Base-by-base conservation (phyloP, 176 grass and related monocot species). In the Bolboschoenus planiculmis region DNA sequence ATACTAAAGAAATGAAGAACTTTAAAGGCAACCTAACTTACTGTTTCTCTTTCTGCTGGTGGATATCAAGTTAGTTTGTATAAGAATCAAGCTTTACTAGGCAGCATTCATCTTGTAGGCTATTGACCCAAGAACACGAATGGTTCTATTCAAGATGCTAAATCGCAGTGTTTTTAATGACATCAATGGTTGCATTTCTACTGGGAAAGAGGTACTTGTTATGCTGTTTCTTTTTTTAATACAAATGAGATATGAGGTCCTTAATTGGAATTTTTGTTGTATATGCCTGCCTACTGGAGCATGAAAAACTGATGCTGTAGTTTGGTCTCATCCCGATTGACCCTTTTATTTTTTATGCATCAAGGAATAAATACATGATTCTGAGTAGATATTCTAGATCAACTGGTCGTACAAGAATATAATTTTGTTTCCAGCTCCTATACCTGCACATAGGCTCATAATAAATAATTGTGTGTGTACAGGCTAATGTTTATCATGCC, bases 401-500 rank as follows among this genome's bases (percentile, higher is more conserved):
- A 65, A 18, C 30, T 42, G 26, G 67, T 65, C 9, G 15, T 44
- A 44, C 39, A 42, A 72, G n/a, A 42, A 24, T 26, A 13, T 46
- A 72, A 2, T 65, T 18, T 65, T 65, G 35, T 65, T 42, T 71
- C 37, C 67, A 44, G 10, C 39, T 46, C 14, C 44, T 76, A 51
- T 76, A 14, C 44, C 13, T 29, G 39, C 64, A 60, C 3, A 1
- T 6, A 35, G 2, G 44, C 50, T 63, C 2, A 46, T 79, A 79
- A 16, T 78, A 54, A 35, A 81, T 56, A 64, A 27, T 75, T 33
- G 18, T 63, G 15, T 77, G 33, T 64, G 5, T 53, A 82, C 83
- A 98, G 96, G 96, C 96, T 80, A 98, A 98, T 93, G 96, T 98
- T 58, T 98, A 98, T 90, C 92, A 98, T 84, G 96, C 96, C 70